Conservation (phyloP, 371 early-diverging fungal genomes). For the Dichotomocladium elegans region DNA sequence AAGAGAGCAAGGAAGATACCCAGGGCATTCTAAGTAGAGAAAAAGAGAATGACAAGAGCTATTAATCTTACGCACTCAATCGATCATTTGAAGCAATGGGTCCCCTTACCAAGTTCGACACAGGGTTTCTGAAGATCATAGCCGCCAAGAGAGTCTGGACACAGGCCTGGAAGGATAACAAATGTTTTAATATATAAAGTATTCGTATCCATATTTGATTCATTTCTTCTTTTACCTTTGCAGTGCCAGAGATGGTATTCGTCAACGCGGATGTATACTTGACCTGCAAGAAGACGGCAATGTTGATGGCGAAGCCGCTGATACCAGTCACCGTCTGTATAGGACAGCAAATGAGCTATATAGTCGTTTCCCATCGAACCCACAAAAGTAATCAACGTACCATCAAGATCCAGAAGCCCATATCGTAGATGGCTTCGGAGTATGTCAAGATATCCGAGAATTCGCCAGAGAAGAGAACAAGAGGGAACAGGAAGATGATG, state of each 20-base stretch:
- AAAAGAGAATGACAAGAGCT: not conserved
- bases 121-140: constrained; percentile 65
- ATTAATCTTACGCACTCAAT: not conserved
- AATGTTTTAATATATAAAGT: not conserved
- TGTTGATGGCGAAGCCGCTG: constrained; percentile 72
- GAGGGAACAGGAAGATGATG: constrained; percentile 55
- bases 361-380: not conserved
- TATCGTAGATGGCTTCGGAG: constrained; percentile 45
- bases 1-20: constrained; percentile 66
- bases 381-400: constrained; percentile 25
- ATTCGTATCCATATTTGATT: not conserved
- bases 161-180: constrained; percentile 54
- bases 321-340: constrained; percentile 61
- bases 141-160: constrained; percentile 68
- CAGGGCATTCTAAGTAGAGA: constrained; percentile 49
- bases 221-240: constrained; percentile 37
- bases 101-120: constrained; percentile 54
- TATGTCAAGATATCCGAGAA: constrained; percentile 43
- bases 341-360: not conserved
- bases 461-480: constrained; percentile 64
- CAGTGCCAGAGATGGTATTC: constrained; percentile 77
- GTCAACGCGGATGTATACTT: constrained; percentile 76
- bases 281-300: constrained; percentile 75
- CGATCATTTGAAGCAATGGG: not conserved
- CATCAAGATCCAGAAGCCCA: constrained; percentile 68